phyloP scores from a whole-genome alignment of 2,329 filamentous ascomycete genomes.

The Pezicula radicicola region DNA sequence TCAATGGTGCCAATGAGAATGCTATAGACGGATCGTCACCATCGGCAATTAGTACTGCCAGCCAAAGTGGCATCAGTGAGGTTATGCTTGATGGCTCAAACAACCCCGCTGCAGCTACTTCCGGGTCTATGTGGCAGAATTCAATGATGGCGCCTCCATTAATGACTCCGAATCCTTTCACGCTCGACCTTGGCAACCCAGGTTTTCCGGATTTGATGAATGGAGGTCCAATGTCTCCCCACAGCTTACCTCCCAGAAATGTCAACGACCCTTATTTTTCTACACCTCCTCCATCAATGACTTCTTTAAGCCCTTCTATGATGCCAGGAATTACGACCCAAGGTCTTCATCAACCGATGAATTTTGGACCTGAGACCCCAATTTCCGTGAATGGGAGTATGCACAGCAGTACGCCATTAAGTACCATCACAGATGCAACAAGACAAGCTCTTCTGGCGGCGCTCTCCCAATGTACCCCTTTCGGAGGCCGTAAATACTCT shows the following conservation, averaged over 20 bases:
- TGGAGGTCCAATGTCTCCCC: slow-evolving; percentile 72
- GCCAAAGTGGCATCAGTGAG: slow-evolving; percentile 88
- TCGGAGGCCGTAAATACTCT: slow-evolving; percentile 62
- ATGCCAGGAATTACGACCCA: slow-evolving; percentile 62
- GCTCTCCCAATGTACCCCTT: slow-evolving; percentile 52
- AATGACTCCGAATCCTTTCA: slow-evolving; percentile 64
- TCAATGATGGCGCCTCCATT: slow-evolving; percentile 67
- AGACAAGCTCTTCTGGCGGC: slow-evolving; percentile 59
- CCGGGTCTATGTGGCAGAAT: slow-evolving; percentile 65
- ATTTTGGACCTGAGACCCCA: slow-evolving; percentile 70
- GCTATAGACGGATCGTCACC: slow-evolving; percentile 92
- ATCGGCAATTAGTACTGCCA: slow-evolving; percentile 92
- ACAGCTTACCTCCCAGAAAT: slow-evolving; percentile 68
- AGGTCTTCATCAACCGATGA: slow-evolving; percentile 63
- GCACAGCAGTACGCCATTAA: slow-evolving; percentile 54
- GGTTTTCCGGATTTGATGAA: slow-evolving; percentile 76
- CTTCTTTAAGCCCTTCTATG: slow-evolving; percentile 68
- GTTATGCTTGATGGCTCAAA: slow-evolving; percentile 83
- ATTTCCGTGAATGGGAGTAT: slow-evolving; percentile 63
- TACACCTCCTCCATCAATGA: slow-evolving; percentile 72
- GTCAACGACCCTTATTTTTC: slow-evolving; percentile 75
- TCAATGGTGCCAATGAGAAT: slow-evolving; percentile 68
- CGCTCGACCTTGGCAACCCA: slow-evolving; percentile 69
- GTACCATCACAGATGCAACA: slow-evolving; percentile 64
- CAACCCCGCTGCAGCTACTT: slow-evolving; percentile 51